Percentiles rank a stretch among this genome's conserved stretches.
Conservation (phyloP, 1,284 basidiomycete genomes). For the Somion occarium region DNA sequence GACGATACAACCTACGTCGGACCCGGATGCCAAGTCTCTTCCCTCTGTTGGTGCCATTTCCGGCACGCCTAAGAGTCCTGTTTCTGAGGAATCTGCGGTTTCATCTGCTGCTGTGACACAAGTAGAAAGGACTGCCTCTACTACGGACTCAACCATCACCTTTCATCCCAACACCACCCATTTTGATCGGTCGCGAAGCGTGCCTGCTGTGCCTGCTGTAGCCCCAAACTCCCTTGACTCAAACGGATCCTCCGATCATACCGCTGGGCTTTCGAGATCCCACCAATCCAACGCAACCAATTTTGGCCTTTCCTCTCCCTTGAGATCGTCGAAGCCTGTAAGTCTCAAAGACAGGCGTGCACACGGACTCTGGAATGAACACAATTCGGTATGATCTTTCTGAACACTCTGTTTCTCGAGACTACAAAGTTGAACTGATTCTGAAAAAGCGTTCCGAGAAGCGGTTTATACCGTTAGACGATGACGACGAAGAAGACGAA, state of each 20-base stretch:
- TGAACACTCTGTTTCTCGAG: neutral
- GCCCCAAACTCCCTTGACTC: neutral
- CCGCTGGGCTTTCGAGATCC: too few species aligned
- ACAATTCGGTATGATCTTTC: slow-evolving; percentile 13
- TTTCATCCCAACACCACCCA: neutral
- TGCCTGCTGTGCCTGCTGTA: neutral
- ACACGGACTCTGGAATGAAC: slow-evolving; percentile 10
- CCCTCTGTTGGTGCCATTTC: too few species aligned
- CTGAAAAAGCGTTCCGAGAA: slow-evolving; percentile 18
- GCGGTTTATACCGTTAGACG: slow-evolving; percentile 25
- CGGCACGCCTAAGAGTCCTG: too few species aligned
- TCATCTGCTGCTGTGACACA: too few species aligned
- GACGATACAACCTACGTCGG: neutral
- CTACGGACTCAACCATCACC: too few species aligned
- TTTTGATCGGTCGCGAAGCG: neutral
- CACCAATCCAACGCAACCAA: too few species aligned
- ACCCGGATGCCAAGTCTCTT: neutral
- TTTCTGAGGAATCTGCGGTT: too few species aligned
- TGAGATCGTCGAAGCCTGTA: slow-evolving; percentile 18
- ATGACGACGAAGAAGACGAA: slow-evolving; percentile 24
- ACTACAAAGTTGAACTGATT: neutral
- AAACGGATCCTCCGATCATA: neutral
- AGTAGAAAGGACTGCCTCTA: too few species aligned
- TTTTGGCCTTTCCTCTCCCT: too few species aligned
- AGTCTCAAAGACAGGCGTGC: slow-evolving; percentile 23